A percentile compares a stretch with the other conserved stretches of the same genome.
Evolutionary conservation across 2,329 filamentous ascomycete species (phyloP).

Genomic region (Cercospora brassicicola): DNA sequence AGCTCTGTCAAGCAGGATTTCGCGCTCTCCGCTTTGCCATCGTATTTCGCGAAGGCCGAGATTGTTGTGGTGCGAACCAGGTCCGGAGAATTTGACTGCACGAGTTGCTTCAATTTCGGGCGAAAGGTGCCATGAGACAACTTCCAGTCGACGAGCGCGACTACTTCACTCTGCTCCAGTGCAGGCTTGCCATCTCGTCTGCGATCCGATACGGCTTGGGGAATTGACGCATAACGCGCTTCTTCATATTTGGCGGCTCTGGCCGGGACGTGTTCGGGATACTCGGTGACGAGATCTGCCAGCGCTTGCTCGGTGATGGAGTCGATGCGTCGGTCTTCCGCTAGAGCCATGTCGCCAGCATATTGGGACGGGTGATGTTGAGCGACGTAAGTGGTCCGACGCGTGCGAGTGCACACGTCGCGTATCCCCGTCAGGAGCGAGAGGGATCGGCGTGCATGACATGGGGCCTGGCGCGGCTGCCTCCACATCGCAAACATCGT

Average conservation of each 20-base stretch:
- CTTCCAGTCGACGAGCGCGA: constrained; percentile 68
- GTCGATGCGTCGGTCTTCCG: constrained; percentile 19
- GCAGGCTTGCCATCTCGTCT: constrained; percentile 24
- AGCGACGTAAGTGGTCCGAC: neutral
- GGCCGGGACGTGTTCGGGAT: constrained; percentile 29
- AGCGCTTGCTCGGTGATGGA: constrained; percentile 31
- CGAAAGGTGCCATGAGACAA: constrained; percentile 59
- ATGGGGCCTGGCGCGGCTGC: neutral
- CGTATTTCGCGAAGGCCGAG: constrained; percentile 54
- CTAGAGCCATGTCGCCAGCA: constrained; percentile 9
- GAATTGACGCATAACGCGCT: constrained; percentile 60
- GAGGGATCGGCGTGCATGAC: neutral
- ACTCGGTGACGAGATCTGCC: constrained; percentile 28
- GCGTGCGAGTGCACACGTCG: neutral
- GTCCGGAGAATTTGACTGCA: constrained; percentile 59
- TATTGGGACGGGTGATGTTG: neutral
- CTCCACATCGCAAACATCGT: neutral
- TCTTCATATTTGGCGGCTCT: constrained; percentile 59
- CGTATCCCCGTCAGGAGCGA: neutral
- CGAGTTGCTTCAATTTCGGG: constrained; percentile 48
- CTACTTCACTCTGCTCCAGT: constrained; percentile 60
- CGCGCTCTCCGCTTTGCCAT: constrained; percentile 26
- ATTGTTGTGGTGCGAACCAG: constrained; percentile 52
- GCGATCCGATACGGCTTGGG: neutral
- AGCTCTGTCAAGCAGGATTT: constrained; percentile 55